Conservation (phyloP, 1,139 yeast species). For the Protomyces gravidus region DNA sequence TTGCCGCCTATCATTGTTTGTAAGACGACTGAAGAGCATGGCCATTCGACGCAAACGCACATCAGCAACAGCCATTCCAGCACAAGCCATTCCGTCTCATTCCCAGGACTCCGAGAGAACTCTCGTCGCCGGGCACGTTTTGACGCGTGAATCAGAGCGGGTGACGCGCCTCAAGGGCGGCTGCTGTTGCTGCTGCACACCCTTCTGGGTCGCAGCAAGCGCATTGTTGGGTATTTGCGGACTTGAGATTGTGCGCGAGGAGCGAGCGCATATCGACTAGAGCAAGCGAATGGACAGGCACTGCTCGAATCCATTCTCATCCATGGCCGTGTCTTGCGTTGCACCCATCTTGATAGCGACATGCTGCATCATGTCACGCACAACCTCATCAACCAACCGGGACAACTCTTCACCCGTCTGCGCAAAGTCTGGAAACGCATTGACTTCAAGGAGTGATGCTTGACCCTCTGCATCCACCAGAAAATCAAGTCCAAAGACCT, state of each 20-base stretch:
- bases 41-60: background rate
- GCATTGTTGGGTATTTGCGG: background rate
- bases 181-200: background rate
- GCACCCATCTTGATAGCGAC: constrained; percentile 28
- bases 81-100: background rate
- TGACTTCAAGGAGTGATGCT: constrained; percentile 72
- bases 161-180: background rate
- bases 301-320: constrained; percentile 3
- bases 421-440: constrained; percentile 92
- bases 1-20: too few relatives aligned
- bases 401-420: constrained; percentile 83
- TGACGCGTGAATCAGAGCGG: background rate
- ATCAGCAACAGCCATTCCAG: background rate
- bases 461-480: constrained; percentile 55
- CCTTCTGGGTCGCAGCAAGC: background rate
- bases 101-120: background rate
- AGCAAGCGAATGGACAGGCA: background rate
- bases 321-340: background rate
- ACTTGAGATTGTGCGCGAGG: background rate
- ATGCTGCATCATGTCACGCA: constrained; percentile 37
- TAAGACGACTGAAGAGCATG: too few relatives aligned
- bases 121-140: background rate
- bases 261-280: background rate
- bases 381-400: constrained; percentile 48
- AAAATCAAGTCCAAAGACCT: constrained; percentile 83